Conservation (phyloP, 2,329 filamentous ascomycete species). For the Trichoderma aggressivum region DNA sequence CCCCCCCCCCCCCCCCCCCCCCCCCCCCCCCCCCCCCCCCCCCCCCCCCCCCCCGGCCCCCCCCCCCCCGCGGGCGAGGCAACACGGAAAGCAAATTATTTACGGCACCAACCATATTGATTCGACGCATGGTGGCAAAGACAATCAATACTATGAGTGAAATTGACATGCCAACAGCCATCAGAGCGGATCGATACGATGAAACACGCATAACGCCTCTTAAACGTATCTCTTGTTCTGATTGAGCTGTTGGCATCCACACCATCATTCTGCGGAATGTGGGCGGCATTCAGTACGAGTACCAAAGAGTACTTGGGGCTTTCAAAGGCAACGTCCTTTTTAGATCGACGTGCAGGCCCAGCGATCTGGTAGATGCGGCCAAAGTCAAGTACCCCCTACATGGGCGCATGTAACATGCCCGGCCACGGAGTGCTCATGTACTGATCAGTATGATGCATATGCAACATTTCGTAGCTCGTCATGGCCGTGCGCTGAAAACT, state of each 20-base stretch:
- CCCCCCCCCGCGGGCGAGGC: not conserved
- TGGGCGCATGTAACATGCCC: not conserved
- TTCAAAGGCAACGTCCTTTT: not conserved
- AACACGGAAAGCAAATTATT: not conserved
- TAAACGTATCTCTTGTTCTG: not conserved
- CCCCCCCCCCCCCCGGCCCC: too few relatives aligned
- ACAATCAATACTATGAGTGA: not conserved
- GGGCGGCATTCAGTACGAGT: not conserved
- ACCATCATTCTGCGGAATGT: not conserved
- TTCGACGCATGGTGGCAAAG: not conserved
- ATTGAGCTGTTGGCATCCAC: not conserved
- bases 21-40: too few relatives aligned
- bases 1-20: too few relatives aligned
- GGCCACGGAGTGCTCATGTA: not conserved
- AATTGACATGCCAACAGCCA: not conserved
- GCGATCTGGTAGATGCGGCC: slow-evolving; percentile 5
- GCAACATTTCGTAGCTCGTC: not conserved
- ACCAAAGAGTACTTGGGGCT: not conserved
- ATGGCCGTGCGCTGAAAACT: not conserved
- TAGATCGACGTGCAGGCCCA: slow-evolving; percentile 1
- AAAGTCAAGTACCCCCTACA: not conserved
- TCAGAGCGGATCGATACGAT: not conserved
- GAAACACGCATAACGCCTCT: not conserved
- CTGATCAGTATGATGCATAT: not conserved
- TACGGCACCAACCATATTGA: not conserved